A percentile compares a stretch with the other conserved stretches of the same genome.
These are phyloP conservation scores for Colletotrichum musicola DNA, from an alignment of 2,329 filamentous ascomycete species.

Conservation along the genomic window DNA sequence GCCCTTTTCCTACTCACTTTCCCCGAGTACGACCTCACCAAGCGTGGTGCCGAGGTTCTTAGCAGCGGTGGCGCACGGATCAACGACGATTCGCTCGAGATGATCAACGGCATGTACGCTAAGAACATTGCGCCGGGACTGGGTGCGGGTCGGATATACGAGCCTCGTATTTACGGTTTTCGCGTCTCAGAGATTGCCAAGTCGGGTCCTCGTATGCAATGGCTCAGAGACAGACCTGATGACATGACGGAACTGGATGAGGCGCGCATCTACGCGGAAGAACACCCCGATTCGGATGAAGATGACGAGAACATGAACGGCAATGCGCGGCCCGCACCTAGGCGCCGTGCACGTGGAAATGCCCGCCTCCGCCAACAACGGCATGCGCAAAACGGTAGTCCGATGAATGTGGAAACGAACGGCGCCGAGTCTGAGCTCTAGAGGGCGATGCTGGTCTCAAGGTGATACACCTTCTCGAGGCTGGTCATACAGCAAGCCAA, in stretches of 20 bases:
- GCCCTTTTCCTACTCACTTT: conserved; percentile 99
- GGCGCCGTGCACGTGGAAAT: conserved; percentile 58
- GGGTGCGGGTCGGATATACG: conserved; percentile 86
- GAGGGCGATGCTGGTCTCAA: conserved; percentile 2
- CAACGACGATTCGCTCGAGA: conserved; percentile 60
- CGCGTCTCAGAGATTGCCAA: conserved; percentile 90
- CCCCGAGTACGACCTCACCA: conserved; percentile 90
- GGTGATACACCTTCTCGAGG: neutral
- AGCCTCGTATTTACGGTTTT: conserved; percentile 97
- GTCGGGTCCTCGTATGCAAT: conserved; percentile 95
- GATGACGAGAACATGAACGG: conserved; percentile 65
- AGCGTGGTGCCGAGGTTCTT: conserved; percentile 74
- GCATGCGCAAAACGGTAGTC: conserved; percentile 66
- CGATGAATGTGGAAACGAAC: conserved; percentile 68
- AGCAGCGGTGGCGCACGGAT: conserved; percentile 47
- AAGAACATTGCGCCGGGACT: conserved; percentile 91
- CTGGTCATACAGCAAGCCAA: neutral
- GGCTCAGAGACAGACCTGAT: conserved; percentile 86
- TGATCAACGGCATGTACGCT: conserved; percentile 88
- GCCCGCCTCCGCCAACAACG: conserved; percentile 56
- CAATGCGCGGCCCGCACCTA: conserved; percentile 55
- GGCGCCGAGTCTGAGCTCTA: conserved; percentile 69
- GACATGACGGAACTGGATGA: conserved; percentile 90
- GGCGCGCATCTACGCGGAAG: conserved; percentile 65
- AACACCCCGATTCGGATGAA: conserved; percentile 69